These are phyloP conservation scores for Peniophora sp. DNA, from an alignment of 1,284 basidiomycete species.

Conservation along the genomic window DNA sequence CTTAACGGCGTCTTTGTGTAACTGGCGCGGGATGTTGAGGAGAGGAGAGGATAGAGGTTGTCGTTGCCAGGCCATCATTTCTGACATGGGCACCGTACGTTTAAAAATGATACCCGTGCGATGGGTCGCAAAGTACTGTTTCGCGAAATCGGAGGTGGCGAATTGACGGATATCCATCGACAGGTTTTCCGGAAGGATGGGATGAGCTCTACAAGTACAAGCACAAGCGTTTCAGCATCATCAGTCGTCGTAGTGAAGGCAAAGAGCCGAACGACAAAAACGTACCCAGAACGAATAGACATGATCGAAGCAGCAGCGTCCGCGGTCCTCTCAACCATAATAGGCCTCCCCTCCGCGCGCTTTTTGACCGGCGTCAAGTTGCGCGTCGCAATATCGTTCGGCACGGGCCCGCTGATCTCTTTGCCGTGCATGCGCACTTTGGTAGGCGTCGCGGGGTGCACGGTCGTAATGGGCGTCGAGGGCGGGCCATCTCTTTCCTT, in stretches of 20 bases:
- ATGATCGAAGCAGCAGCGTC: conserved; percentile 25
- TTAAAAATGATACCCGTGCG: conserved; percentile 78
- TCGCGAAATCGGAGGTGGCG: conserved; percentile 75
- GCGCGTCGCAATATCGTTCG: conserved; percentile 63
- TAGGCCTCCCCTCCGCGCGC: conserved; percentile 55
- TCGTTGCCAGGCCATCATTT: conserved; percentile 90
- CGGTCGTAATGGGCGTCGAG: neutral
- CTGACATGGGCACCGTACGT: conserved; percentile 69
- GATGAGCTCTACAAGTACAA: conserved; percentile 27
- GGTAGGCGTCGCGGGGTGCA: conserved; percentile 8
- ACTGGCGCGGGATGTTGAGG: conserved; percentile 55
- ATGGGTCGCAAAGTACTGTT: conserved; percentile 84
- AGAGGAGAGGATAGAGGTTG: conserved; percentile 67
- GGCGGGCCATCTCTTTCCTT: neutral
- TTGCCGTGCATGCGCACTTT: conserved; percentile 38
- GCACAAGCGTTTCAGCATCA: too few relatives aligned
- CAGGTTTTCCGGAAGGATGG: conserved; percentile 68
- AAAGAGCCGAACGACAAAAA: conserved; percentile 6
- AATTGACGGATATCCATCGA: conserved; percentile 80
- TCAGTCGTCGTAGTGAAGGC: too few relatives aligned
- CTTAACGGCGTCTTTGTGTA: conserved; percentile 72
- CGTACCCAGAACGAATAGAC: conserved; percentile 60
- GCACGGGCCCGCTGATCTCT: conserved; percentile 56
- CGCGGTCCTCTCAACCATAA: conserved; percentile 42
- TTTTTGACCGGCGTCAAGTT: conserved; percentile 69